phyloP scores from a whole-genome alignment of 192 early-diverging fungal species.

The Fimicolochytrium jonesii region DNA sequence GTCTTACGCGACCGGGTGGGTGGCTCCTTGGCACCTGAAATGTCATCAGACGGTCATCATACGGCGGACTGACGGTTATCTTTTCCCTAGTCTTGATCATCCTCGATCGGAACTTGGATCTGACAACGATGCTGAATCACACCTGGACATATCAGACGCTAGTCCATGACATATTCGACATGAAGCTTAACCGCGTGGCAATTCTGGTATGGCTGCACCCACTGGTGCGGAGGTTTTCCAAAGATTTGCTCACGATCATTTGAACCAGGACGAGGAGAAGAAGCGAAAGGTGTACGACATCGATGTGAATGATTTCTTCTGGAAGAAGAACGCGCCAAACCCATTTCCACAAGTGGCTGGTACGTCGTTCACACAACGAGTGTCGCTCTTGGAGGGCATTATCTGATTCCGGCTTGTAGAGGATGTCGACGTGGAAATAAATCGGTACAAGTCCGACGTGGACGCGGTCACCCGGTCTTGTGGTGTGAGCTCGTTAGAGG shows the following conservation, averaged over 20 bases:
- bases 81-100: slow-evolving; percentile 67
- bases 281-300: slow-evolving; percentile 80
- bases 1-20: slow-evolving; percentile 53
- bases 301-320: slow-evolving; percentile 87
- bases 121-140: slow-evolving; percentile 87
- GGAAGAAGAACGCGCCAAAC: slow-evolving; percentile 83
- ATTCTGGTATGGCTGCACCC: slow-evolving; percentile 46
- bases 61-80: background rate
- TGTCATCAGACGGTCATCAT: background rate
- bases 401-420: slow-evolving; percentile 33
- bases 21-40: background rate
- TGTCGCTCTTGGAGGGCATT: background rate
- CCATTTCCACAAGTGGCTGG: slow-evolving; percentile 97
- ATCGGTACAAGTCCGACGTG: slow-evolving; percentile 91
- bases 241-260: background rate
- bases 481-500: slow-evolving; percentile 77
- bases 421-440: slow-evolving; percentile 89
- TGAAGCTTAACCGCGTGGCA: slow-evolving; percentile 84
- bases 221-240: background rate
- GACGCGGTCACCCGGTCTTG: slow-evolving; percentile 84
- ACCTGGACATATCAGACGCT: slow-evolving; percentile 98
- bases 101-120: slow-evolving; percentile 88
- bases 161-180: slow-evolving; percentile 91
- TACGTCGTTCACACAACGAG: slow-evolving; percentile 8
- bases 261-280: slow-evolving; percentile 47